Evolutionary conservation across 2,329 filamentous ascomycete species (phyloP), one percentile per base, ranked within the genome.

Genomic region (Berkeleyomyces rouxiae): DNA sequence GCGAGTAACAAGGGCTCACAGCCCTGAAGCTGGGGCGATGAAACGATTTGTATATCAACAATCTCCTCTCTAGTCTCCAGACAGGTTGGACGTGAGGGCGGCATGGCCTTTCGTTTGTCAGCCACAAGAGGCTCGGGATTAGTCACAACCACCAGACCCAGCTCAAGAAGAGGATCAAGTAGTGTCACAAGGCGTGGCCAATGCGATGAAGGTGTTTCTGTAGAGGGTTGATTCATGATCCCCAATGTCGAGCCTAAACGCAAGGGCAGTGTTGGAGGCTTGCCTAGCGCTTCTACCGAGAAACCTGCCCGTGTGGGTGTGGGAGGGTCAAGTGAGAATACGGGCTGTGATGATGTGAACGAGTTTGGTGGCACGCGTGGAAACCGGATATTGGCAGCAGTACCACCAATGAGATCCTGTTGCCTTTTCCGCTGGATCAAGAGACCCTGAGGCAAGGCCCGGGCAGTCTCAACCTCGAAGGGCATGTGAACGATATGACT

Each of bases 401-500:
- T 53, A 7, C 59, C 23, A 16, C 37, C 55, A 58, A 33, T n/a
- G 33, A 44, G 16, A 11, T 46, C 63, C 7, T 75, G 71, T 64
- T 77, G 78, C 49, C 85, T 77, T 70, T 87, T 95, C 65, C 91
- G 81, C 73, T 97, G 92, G 63, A 99, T 82, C 23, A 99, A 80
- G 59, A 97, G 79, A 36, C 93, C 93, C 40, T 83, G 79, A 4
- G 90, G 87, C 10, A 88, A 88, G 43, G 92, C 84, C 71, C 91
- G 89, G 39, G 88, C 90, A 61, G 83, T 83, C 70, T 96, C 90
- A 49, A 96, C 87, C 74, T 97, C 91, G 70, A 99, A 99, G 1
- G 92, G 92, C 70, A 99, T 83, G 71, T 96, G 90, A 58, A 97
- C 80, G 64, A 96, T 83, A 78, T 99, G 88, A 70, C 83, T 93